Base-by-base conservation (phyloP, 352 stramenopile species). In the Pythium rhizo-oryzae region DNA sequence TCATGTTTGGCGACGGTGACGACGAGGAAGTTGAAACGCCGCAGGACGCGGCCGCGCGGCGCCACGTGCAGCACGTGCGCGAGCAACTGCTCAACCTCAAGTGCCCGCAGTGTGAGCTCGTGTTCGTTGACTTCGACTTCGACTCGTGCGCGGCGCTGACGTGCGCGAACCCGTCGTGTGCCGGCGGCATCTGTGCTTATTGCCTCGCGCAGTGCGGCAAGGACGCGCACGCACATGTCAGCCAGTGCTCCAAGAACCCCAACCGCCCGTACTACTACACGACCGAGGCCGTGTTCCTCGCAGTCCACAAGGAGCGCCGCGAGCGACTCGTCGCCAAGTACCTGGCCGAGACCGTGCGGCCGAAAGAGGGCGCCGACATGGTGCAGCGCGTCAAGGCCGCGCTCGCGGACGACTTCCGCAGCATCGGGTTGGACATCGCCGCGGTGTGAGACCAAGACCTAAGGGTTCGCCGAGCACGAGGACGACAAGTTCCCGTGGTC, bases 61-160 rank as follows among this genome's bases (percentile, higher is more conserved):
- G 47, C 23, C 63, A 75, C 44, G 58, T 62, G 2, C 30, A 61
- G 13, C 59, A 71, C 63, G 53, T 75, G 8, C 69, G 69, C 19
- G 69, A 75, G 16, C 33, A 71, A 8, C 53, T 69, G 7, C 52
- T 75, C 9, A 75, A 71, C 59, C 47, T 75, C 11, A 49, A 59
- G 44, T 75, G 69, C 35, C 69, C 63, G 15, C 54, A 69, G 44
- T 75, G 69, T 39, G 7, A 51, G 1, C 59, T 72, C 49, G 64
- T 75, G 63, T 72, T 72, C 23, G 64, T 72, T 50, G 69, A 75
- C 54, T 71, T 75, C 28, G 69, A 75, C 37, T 75, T 75, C 28
- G 69, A 71, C 25, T 60, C 69, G 59, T 75, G 69, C 35, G 63
- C 69, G 4, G 69, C 69, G 51, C 54, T 75, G 23, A 75, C 69